Percentiles rank a stretch among this genome's conserved stretches.
Evolutionary conservation across 1,284 basidiomycete genomes (phyloP).

Genomic region (Cryptococcus wingfieldii): DNA sequence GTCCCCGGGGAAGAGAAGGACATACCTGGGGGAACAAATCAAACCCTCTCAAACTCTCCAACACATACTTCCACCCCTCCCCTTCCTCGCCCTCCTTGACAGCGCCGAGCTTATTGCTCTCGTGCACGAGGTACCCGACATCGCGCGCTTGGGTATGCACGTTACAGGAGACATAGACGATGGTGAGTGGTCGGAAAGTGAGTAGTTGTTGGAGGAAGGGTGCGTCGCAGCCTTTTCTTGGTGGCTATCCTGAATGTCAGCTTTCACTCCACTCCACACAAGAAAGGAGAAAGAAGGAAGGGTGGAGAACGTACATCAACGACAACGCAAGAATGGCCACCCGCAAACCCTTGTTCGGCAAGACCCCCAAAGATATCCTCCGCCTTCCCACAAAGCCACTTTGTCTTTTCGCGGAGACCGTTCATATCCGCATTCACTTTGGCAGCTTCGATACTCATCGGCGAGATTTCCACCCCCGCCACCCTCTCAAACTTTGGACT

Average conservation of each 20-base stretch:
- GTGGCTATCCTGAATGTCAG: slow-evolving; percentile 56
- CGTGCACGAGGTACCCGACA: slow-evolving; percentile 30
- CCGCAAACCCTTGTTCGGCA: slow-evolving; percentile 36
- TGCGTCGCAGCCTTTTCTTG: slow-evolving; percentile 83
- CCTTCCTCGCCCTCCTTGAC: slow-evolving; percentile 2
- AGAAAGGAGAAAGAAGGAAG: not conserved
- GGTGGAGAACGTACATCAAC: slow-evolving; percentile 44
- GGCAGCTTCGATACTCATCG: slow-evolving; percentile 70
- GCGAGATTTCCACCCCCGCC: slow-evolving; percentile 84
- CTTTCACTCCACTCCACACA: not conserved
- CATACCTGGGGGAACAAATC: slow-evolving; percentile 94
- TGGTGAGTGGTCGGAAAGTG: slow-evolving; percentile 61
- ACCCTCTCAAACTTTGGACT: slow-evolving; percentile 70
- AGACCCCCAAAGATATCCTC: slow-evolving; percentile 54
- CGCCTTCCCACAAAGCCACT: slow-evolving; percentile 55
- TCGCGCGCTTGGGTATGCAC: slow-evolving; percentile 56
- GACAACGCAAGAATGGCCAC: slow-evolving; percentile 41
- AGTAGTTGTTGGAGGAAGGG: slow-evolving; percentile 75
- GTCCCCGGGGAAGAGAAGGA: slow-evolving; percentile 48
- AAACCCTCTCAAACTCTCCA: slow-evolving; percentile 79
- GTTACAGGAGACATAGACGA: slow-evolving; percentile 93
- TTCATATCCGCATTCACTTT: slow-evolving; percentile 78
- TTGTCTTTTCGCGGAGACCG: slow-evolving; percentile 45
- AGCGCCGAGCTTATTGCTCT: slow-evolving; percentile 18
- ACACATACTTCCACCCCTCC: slow-evolving; percentile 48